phyloP scores from a whole-genome alignment of 176 grass and related monocot genomes.

The Stipa capillata region DNA sequence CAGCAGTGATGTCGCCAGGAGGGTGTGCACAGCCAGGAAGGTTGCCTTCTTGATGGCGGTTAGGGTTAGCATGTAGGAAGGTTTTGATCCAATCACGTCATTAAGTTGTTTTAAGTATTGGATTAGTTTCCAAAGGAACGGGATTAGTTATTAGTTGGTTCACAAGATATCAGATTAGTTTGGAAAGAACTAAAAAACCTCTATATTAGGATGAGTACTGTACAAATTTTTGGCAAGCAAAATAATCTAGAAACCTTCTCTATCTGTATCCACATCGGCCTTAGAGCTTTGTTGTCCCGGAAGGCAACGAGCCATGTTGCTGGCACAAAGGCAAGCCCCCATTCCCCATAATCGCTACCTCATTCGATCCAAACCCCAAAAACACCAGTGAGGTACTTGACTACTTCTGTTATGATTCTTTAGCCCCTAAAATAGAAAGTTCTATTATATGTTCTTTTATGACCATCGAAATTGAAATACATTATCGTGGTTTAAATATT shows the following conservation, averaged over 20 bases:
- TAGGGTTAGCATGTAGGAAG: neutral
- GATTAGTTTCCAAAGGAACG: neutral
- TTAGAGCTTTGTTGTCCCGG: neutral
- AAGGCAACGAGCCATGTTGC: neutral
- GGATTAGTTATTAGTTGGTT: neutral
- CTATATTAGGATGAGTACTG: neutral
- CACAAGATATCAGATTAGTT: neutral
- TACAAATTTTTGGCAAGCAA: neutral
- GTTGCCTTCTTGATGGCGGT: neutral
- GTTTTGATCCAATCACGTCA: neutral
- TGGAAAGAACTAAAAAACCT: neutral
- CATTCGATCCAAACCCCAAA: neutral
- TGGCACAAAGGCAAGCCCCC: neutral
- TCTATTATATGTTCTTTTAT: neutral
- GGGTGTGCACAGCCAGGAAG: neutral
- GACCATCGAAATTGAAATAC: neutral
- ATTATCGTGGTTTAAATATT: conserved; percentile 1
- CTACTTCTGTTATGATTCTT: neutral
- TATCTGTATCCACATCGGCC: neutral
- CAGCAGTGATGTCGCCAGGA: neutral
- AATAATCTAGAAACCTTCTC: neutral
- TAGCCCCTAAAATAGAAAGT: neutral
- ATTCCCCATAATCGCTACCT: neutral
- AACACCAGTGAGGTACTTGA: neutral
- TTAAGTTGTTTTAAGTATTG: neutral